Evolutionary conservation across 805 yeast genomes (phyloP), one percentile per base, ranked within the genome.

Genomic region (Zygoascus flipseniorum): DNA sequence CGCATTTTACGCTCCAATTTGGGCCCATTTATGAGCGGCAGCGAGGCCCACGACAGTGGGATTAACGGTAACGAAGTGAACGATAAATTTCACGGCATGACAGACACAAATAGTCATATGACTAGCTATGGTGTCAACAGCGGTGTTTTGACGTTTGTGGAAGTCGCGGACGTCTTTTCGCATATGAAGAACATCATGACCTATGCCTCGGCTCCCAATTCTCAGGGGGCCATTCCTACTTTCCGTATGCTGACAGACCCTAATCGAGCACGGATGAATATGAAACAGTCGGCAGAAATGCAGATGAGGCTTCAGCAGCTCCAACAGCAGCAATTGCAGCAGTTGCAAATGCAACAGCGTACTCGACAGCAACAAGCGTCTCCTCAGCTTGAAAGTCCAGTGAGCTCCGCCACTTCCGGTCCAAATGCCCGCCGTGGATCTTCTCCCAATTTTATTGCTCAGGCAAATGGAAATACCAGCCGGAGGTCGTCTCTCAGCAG

Each of bases 161-260:
- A 86, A 65, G 79, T 86, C 4, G 78, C 89, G 43, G 93, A 87
- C 66, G 83, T 84, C 9, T 85, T 89, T 88, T 75, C 89, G 0
- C 79, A 80, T 56, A 73, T 88, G 57, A 76, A 78, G 52, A 81
- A 85, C 5, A 69, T 89, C 52, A 81, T 86, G 81, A 71, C 75
- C 10, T 80, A 75, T 59, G 76, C 86, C 9, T 70, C 62, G 3
- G 63, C 66, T 47, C 51, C 63, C 23, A 58, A 59, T 57, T 37
- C 56, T 37, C 52, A 60, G 6, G 18, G 39, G 10, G 42, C 50
- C 4, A n/a, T 31, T 11, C 28, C 50, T 3, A 13, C 46, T 65
- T 70, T 42, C 62, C 69, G 68, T 26, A 69, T 71, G 5, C 59
- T 61, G 26, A 47, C 26, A 31, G 54, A 28, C 20, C 47, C 47